Evolutionary conservation across 306 rosid genomes (phyloP), one percentile per base, ranked within the genome.

Genomic region (Abrus precatorius): DNA sequence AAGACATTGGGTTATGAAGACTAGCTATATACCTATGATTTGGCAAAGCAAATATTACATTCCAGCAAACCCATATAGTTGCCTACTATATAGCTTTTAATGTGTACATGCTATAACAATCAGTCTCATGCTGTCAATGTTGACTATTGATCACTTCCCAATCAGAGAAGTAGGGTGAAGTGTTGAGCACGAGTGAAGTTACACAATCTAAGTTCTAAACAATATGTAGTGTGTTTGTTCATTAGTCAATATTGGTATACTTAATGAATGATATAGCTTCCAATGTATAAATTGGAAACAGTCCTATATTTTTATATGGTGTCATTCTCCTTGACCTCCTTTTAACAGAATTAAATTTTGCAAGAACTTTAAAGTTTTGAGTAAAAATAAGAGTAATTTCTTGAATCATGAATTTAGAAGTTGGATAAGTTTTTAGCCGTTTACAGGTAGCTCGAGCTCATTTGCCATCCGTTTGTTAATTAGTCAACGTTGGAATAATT

Each of bases 391-490:
- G 29, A 66, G 3, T 34, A 61, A 9, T 61, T 75, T 75, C 71
- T 60, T 30, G 27, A 61, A 75, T 47, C 34, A 68, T 54, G 50
- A 55, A 20, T 38, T 71, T 52, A 34, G 13, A 55, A 32, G 40
- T 47, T 36, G 72, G 43, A 36, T 2, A 65, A 65, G 50, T 3
- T 41, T 41, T 66, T 38, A 20, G 33, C 74, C n/a, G 2, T 77
- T 68, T 77, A 30, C 20, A 50, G 34, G 8, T 78, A 53, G 82
- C 53, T 57, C 20, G 20, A 54, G 30, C 56, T 79, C 9, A 69
- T 34, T 27, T 9, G 3, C 66, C 34, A 67, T 66, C 67, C 4
- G 6, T 78, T 79, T 45, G 83, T 79, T 79, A 59, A 57, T 28
- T 34, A 45, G 77, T 79, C 77, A 45, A 69, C 61, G 43, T 78